A percentile compares a stretch with the other conserved stretches of the same genome.
phyloP scores from a whole-genome alignment of 2,329 filamentous ascomycete species.

The Ilyonectria destructans region DNA sequence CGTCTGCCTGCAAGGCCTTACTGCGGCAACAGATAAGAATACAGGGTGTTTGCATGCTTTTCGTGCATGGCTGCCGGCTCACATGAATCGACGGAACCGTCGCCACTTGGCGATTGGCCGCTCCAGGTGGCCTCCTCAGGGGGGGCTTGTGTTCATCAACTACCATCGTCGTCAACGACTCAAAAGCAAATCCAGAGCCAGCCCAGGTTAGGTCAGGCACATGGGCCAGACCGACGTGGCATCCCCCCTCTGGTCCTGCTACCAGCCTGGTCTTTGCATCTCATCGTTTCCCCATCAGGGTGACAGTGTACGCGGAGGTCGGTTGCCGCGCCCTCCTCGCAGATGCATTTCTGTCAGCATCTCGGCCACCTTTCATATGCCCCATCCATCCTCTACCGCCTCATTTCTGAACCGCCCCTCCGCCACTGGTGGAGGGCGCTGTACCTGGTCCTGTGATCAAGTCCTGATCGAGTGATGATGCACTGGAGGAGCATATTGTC shows the following conservation, averaged over 20 bases:
- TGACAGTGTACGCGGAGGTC: conserved; percentile 22
- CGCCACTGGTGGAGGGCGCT: conserved; percentile 26
- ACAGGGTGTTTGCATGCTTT: conserved; percentile 48
- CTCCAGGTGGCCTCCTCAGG: conserved; percentile 9
- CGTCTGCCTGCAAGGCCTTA: conserved; percentile 34
- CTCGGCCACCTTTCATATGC: conserved; percentile 33
- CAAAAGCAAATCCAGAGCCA: conserved; percentile 39
- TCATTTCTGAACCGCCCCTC: conserved; percentile 34
- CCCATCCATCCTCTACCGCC: conserved; percentile 42
- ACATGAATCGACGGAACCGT: conserved; percentile 52
- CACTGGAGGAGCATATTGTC: conserved; percentile 36
- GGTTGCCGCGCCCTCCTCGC: conserved; percentile 18
- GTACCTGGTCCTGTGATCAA: conserved; percentile 28
- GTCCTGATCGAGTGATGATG: conserved; percentile 35
- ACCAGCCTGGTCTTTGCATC: conserved; percentile 37
- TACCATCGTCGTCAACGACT: conserved; percentile 32
- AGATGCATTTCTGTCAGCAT: conserved; percentile 29
- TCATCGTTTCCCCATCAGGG: conserved; percentile 35
- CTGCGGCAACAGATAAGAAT: conserved; percentile 41
- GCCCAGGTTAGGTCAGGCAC: conserved; percentile 37
- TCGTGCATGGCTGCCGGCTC: conserved; percentile 54
- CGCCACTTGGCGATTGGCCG: conserved; percentile 31
- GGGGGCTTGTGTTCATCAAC: conserved; percentile 32
- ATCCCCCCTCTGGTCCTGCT: conserved; percentile 43
- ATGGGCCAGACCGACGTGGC: conserved; percentile 50